phyloP scores from a whole-genome alignment of 768 basidiomycete genomes.

The Calocybe cyanea region DNA sequence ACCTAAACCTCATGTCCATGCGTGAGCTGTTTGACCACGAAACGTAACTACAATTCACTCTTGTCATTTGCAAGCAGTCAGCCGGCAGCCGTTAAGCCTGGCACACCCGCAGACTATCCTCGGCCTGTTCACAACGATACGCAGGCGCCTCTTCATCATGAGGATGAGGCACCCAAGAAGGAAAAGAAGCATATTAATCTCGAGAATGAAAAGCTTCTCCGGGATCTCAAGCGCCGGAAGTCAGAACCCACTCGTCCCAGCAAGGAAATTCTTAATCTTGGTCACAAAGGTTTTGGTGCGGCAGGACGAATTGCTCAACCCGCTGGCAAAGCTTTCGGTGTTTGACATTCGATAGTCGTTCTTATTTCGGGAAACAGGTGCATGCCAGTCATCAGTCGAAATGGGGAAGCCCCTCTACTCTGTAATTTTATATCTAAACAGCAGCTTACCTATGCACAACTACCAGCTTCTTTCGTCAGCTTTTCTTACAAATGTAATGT shows the following conservation, averaged over 20 bases:
- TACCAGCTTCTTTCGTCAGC: too few species aligned
- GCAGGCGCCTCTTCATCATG: slow-evolving; percentile 33
- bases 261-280: slow-evolving; percentile 29
- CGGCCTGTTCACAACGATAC: slow-evolving; percentile 42
- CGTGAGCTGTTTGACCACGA: slow-evolving; percentile 23
- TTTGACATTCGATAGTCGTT: slow-evolving; percentile 27
- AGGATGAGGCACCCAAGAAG: slow-evolving; percentile 47
- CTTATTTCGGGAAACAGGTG: too few species aligned
- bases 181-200: slow-evolving; percentile 41
- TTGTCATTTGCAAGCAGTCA: slow-evolving; percentile 9
- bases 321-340: slow-evolving; percentile 37
- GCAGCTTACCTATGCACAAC: too few species aligned
- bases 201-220: slow-evolving; percentile 42
- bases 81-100: slow-evolving; percentile 11
- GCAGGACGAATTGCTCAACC: slow-evolving; percentile 58
- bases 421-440: too few species aligned
- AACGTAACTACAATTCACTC: neutral
- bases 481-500: too few species aligned
- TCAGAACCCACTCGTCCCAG: slow-evolving; percentile 46
- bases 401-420: too few species aligned
- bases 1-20: slow-evolving; percentile 28
- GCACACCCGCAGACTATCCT: slow-evolving; percentile 40
- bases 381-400: too few species aligned
- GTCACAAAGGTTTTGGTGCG: slow-evolving; percentile 35
- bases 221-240: slow-evolving; percentile 43